A percentile compares a stretch with the other conserved stretches of the same genome.
phyloP scores from a whole-genome alignment of 139 green algal species.

The Picochlorum sp. region DNA sequence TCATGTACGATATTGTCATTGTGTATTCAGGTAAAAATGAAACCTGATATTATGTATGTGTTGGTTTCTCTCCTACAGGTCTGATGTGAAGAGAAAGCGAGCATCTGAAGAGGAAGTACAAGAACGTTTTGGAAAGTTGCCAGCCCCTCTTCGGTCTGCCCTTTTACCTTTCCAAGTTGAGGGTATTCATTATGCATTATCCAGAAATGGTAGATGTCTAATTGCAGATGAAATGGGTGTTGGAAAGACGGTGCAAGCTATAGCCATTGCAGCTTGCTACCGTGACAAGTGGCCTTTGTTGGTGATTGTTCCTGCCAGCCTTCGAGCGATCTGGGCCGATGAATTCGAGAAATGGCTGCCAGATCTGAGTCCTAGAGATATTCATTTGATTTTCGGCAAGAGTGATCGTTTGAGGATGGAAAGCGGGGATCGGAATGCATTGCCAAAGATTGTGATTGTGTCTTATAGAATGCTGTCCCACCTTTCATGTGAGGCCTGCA shows the following conservation, averaged over 20 bases:
- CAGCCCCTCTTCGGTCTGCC: slow-evolving; percentile 35
- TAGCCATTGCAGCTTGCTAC: slow-evolving; percentile 80
- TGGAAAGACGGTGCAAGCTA: slow-evolving; percentile 87
- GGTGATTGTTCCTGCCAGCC: slow-evolving; percentile 72
- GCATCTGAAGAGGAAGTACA: slow-evolving; percentile 32
- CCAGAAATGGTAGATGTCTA: slow-evolving; percentile 54
- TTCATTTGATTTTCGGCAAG: slow-evolving; percentile 67
- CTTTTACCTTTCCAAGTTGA: slow-evolving; percentile 52
- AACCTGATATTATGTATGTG: neutral
- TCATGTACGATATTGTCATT: neutral
- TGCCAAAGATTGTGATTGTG: slow-evolving; percentile 52
- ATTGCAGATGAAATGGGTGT: slow-evolving; percentile 95
- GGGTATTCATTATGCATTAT: slow-evolving; percentile 73
- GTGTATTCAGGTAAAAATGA: too few species aligned
- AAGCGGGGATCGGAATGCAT: too few species aligned
- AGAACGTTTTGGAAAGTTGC: slow-evolving; percentile 34
- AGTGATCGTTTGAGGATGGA: slow-evolving; percentile 29
- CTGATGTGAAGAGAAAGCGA: neutral
- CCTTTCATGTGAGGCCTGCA: slow-evolving; percentile 50
- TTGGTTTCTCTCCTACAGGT: neutral
- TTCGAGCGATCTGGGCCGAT: slow-evolving; percentile 89
- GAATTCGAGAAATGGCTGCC: slow-evolving; percentile 93
- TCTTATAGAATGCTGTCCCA: slow-evolving; percentile 82
- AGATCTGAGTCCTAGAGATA: slow-evolving; percentile 39
- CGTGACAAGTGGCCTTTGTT: slow-evolving; percentile 88